A percentile compares a stretch with the other conserved stretches of the same genome.
These are phyloP conservation scores for Zygosaccharomyces bailii DNA, from an alignment of 805 yeast species.

Conservation along the genomic window DNA sequence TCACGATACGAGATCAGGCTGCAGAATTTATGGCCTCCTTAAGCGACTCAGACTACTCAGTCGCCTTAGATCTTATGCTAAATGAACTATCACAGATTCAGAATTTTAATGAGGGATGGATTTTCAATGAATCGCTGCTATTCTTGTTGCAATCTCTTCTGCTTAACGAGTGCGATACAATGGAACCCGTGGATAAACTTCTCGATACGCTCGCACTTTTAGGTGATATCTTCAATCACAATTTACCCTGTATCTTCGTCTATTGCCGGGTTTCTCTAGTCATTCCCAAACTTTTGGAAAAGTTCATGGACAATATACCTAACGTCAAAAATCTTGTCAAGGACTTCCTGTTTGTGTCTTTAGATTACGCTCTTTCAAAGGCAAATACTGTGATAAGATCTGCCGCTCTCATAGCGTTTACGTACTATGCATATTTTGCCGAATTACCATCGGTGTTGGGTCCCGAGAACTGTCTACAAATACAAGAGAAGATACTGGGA, in stretches of 20 bases:
- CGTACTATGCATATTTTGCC: slow-evolving; percentile 46
- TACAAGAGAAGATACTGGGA: slow-evolving; percentile 31
- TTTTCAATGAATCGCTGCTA: slow-evolving; percentile 23
- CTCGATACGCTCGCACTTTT: slow-evolving; percentile 11
- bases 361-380: slow-evolving; percentile 28
- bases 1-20: slow-evolving; percentile 57
- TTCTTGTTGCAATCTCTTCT: slow-evolving; percentile 24
- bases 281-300: slow-evolving; percentile 56
- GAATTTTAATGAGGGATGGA: slow-evolving; percentile 12
- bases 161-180: slow-evolving; percentile 18
- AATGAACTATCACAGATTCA: slow-evolving; percentile 6
- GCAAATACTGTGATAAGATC: slow-evolving; percentile 34
- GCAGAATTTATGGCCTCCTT: slow-evolving; percentile 54
- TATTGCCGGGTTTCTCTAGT: slow-evolving; percentile 48
- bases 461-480: slow-evolving; percentile 15
- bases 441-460: slow-evolving; percentile 31
- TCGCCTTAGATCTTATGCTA: slow-evolving; percentile 7
- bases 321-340: slow-evolving; percentile 35
- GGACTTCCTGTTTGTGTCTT: slow-evolving; percentile 24
- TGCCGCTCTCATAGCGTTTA: slow-evolving; percentile 47
- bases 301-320: slow-evolving; percentile 41
- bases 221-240: slow-evolving; percentile 15
- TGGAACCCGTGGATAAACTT: slow-evolving; percentile 13
- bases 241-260: slow-evolving; percentile 38
- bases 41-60: slow-evolving; percentile 28